Evolutionary conservation across 2,329 filamentous ascomycete species (phyloP), one percentile per base, ranked within the genome.

Genomic region (Penicillium sp.): DNA sequence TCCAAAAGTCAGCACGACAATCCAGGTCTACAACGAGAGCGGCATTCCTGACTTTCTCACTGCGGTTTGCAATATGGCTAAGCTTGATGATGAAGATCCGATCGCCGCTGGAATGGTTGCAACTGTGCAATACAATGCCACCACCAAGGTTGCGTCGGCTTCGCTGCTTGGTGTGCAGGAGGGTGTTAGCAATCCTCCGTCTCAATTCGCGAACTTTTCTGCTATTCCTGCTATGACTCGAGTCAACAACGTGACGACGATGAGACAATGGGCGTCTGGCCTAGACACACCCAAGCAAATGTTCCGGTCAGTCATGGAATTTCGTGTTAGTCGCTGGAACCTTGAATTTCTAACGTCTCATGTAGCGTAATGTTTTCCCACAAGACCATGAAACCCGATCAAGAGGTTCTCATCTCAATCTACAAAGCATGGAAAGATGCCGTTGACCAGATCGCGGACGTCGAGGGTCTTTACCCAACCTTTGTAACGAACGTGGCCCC

Each of bases 391-490:
- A 69, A 69, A n/a, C 73, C 78, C 0, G 71, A 78, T 60, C 62
- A 71, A 0, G 61, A 70, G 1, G 67, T 68, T 6, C 61, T 80
- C 0, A 59, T 63, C 45, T 59, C 63, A 1, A 75, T 79, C 1
- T 77, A 74, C 55, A 8, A 72, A 3, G 54, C 65, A 0, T 80
- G 77, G 76, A 75, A 71, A 49, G 61, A 57, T 0, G 71, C 75
- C 0, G 64, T 79, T 0, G 66, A 73, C 0, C 56, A 73, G 4
- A 66, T 77, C 14, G 51, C 63, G 7, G 76, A 79, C 38, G 71
- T 78, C 1, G 56, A 73, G 37, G 76, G 76, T 5, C 67, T 79
- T 2, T 69, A 69, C 17, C 75, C 77, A 0, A 78, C 76, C 0
- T 75, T 78, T 38, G 72, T 79, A 0, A 56, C 73, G 22, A 78